Conservation (phyloP, 2,329 filamentous ascomycete species). For the Sarocladium kiliense region DNA sequence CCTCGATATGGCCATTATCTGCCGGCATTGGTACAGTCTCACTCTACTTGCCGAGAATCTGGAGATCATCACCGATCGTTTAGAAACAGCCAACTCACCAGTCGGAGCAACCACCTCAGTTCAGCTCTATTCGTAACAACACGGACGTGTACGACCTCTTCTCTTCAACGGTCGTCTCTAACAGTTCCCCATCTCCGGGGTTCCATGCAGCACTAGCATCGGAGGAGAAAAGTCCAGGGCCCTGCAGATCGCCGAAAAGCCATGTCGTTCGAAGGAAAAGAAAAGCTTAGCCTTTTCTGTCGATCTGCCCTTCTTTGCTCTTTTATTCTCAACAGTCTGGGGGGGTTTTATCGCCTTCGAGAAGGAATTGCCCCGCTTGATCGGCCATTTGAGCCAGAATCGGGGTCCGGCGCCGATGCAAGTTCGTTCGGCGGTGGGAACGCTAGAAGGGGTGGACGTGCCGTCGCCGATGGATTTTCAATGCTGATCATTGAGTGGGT, state of each 20-base stretch:
- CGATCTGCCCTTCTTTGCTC: not conserved
- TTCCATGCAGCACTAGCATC: constrained; percentile 3
- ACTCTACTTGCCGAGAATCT: not conserved
- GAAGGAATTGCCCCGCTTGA: not conserved
- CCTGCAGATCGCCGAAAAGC: constrained; percentile 4
- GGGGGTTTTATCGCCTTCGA: not conserved
- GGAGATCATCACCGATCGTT: not conserved
- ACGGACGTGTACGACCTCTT: no score
- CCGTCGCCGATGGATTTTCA: not conserved
- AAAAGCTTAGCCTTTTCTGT: not conserved
- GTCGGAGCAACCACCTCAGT: not conserved
- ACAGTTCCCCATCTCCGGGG: not conserved
- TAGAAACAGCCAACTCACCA: not conserved
- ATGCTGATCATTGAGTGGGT: not conserved
- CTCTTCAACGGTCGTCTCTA: not conserved
- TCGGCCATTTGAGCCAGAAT: not conserved
- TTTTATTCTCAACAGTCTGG: not conserved
- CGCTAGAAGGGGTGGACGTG: not conserved
- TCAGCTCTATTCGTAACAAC: not conserved
- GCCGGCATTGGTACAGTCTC: no score
- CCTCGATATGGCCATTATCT: no score
- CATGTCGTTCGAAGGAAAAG: no score
- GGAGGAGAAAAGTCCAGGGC: no score
- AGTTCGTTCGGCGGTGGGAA: not conserved
- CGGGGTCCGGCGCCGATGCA: not conserved